Base-by-base conservation (phyloP, 2,329 filamentous ascomycete genomes). In the Fusarium duplospermum region DNA sequence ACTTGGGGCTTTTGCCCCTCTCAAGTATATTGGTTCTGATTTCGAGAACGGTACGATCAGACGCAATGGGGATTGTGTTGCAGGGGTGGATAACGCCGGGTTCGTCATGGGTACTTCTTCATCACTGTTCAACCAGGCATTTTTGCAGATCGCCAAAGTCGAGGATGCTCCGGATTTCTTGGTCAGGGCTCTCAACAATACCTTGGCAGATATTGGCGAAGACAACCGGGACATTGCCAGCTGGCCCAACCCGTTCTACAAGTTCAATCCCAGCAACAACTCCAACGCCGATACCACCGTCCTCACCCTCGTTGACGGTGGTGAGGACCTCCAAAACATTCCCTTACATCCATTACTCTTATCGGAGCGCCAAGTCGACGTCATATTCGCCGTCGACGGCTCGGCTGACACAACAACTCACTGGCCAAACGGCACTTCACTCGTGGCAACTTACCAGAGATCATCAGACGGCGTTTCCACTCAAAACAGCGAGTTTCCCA, bases 71-170 rank as follows among this genome's bases (percentile, higher is more conserved):
- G 80, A 83, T 31, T 98, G 95, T 79, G 88, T 97, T 18, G 86
- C 88, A 9, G 95, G 95, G 1, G 95, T 95, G 72, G 95, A 98
- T 82, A 95, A 95, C 76, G 89, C 89, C 27, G 94, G 94, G 8
- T 98, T 90, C 79, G 86, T 97, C 29, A 94, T 97, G 90, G 95
- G 95, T 60, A 97, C 95, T 0, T 94, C 92, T 24, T 94, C 92
- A 1, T 93, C 93, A 1, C 87, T 98, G 2, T 98, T 98, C 87
- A 98, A 97, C 84, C 86, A 91, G 77, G 89, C 93, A 77, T 83
- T 97, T 20, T 86, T 95, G 4, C 83, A 90, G 13, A 85, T 96
- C 64, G 81, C 79, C 22, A 62, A 69, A 3, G 59, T 27, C 4
- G 45, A 62, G 1, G 24, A 35, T 18, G 62, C 88, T 2, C 87